These are phyloP conservation scores for Solanum medicagineum DNA, from an alignment of 257 asterid species.

Conservation along the genomic window DNA sequence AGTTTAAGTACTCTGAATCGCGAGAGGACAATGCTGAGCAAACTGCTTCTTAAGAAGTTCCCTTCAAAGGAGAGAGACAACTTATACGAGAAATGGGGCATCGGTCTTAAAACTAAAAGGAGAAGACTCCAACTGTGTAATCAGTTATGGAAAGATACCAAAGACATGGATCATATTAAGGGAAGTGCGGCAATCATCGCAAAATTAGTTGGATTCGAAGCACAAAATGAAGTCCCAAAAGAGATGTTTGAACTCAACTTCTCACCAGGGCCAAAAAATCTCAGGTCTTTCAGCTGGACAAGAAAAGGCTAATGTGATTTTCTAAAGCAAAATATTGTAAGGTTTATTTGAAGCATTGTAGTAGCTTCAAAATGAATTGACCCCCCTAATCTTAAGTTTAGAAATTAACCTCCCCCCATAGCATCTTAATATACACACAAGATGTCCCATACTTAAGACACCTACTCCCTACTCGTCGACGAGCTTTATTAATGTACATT, in stretches of 20 bases:
- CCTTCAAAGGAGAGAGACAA: conserved; percentile 52
- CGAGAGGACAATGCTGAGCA: conserved; percentile 66
- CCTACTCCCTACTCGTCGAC: not conserved
- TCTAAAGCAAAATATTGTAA: not conserved
- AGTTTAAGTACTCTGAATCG: conserved; percentile 40
- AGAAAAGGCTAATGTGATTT: conserved; percentile 14
- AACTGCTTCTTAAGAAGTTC: conserved; percentile 47
- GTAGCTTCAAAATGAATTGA: not conserved
- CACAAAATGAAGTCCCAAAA: conserved; percentile 42
- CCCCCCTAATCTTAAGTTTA: not conserved
- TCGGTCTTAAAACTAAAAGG: conserved; percentile 54
- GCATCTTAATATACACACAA: not conserved
- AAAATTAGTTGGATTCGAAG: conserved; percentile 53
- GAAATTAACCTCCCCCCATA: not conserved
- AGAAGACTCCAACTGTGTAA: conserved; percentile 57
- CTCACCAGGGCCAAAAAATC: conserved; percentile 25
- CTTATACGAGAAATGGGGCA: conserved; percentile 58
- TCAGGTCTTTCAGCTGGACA: conserved; percentile 48
- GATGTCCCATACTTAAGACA: not conserved
- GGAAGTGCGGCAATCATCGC: conserved; percentile 73
- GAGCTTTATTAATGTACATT: not conserved
- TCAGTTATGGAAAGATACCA: conserved; percentile 48
- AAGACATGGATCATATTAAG: conserved; percentile 50
- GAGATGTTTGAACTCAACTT: conserved; percentile 84
- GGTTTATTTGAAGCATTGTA: not conserved